Evolutionary conservation across 2,329 filamentous ascomycete species (phyloP).

Genomic region (Aspergillus sp.): DNA sequence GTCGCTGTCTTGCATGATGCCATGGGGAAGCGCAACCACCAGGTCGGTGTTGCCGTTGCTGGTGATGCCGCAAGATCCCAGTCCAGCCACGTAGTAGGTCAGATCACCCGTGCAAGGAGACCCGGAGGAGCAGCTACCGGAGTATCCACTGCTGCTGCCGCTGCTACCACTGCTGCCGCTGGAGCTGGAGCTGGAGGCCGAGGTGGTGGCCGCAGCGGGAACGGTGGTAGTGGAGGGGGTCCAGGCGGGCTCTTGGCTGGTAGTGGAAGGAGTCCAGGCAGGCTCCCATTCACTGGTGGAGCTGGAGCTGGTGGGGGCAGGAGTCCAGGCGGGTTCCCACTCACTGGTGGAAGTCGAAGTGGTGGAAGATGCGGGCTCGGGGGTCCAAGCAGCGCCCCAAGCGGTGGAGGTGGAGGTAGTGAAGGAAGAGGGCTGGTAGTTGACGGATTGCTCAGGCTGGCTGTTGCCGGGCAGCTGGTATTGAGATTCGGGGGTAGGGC

Average conservation of each 20-base stretch:
- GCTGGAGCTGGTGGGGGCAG: conserved; percentile 4
- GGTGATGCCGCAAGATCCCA: conserved; percentile 62
- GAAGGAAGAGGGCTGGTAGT: conserved; percentile 7
- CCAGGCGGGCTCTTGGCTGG: not conserved
- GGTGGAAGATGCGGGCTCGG: conserved; percentile 14
- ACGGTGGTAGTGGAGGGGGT: conserved; percentile 8
- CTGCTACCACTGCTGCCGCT: conserved; percentile 15
- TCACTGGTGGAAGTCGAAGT: not conserved
- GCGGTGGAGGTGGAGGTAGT: conserved; percentile 13
- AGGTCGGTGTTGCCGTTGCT: conserved; percentile 59
- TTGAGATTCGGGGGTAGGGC: conserved; percentile 20
- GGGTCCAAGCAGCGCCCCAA: conserved; percentile 11
- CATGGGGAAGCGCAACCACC: conserved; percentile 69
- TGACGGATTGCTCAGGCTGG: not conserved
- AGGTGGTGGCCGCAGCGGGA: conserved; percentile 1
- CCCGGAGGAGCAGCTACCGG: conserved; percentile 28
- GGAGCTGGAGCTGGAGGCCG: not conserved
- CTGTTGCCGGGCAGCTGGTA: not conserved
- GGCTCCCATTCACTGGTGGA: not conserved
- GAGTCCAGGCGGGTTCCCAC: not conserved
- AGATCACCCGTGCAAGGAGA: conserved; percentile 60
- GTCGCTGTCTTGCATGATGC: conserved; percentile 68
- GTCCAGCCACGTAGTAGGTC: conserved; percentile 73
- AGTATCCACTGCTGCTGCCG: conserved; percentile 23
- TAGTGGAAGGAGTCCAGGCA: conserved; percentile 7